Conservation (phyloP, 495 filamentous ascomycete genomes). For the Staphylotrichum tortipilum region DNA sequence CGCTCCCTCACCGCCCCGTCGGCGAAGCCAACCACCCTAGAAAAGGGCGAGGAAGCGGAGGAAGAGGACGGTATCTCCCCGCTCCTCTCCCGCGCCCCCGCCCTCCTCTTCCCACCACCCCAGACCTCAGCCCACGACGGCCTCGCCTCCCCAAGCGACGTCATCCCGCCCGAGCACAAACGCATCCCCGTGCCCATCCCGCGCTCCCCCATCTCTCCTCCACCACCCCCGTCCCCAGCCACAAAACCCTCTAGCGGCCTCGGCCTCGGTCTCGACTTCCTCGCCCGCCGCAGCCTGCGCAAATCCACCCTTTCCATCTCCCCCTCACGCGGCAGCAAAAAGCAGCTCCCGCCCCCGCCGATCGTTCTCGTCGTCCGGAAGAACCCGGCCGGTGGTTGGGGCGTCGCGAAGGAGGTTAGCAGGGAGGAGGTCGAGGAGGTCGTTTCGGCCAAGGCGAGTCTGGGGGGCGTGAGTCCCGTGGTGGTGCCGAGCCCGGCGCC, state of each 20-base stretch:
- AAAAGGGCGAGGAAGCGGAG: slow-evolving; percentile 4
- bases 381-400: no score
- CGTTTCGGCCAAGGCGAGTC: not conserved
- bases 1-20: no score
- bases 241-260: no score
- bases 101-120: not conserved
- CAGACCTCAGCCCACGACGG: not conserved
- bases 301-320: no score
- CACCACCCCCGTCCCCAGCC: no score
- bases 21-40: not conserved
- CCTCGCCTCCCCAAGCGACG: slow-evolving; percentile 5
- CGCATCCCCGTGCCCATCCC: slow-evolving; percentile 15
- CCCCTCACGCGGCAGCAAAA: no score
- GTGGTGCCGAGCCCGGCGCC: not conserved
- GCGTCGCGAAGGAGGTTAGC: no score
- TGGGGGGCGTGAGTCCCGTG: not conserved
- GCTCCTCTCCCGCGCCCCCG: slow-evolving; percentile 15
- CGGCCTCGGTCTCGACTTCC: not conserved
- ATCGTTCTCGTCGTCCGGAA: slow-evolving; percentile 18
- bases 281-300: slow-evolving; percentile 5
- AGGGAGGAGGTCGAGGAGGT: not conserved
- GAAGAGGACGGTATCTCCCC: slow-evolving; percentile 18
- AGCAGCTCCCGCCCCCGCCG: slow-evolving; percentile 12
- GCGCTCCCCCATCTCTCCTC: slow-evolving; percentile 20
- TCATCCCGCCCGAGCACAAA: slow-evolving; percentile 19